Evolutionary conservation across 192 early-diverging fungal genomes (phyloP).

Genomic region (Coemansia brasiliensis): DNA sequence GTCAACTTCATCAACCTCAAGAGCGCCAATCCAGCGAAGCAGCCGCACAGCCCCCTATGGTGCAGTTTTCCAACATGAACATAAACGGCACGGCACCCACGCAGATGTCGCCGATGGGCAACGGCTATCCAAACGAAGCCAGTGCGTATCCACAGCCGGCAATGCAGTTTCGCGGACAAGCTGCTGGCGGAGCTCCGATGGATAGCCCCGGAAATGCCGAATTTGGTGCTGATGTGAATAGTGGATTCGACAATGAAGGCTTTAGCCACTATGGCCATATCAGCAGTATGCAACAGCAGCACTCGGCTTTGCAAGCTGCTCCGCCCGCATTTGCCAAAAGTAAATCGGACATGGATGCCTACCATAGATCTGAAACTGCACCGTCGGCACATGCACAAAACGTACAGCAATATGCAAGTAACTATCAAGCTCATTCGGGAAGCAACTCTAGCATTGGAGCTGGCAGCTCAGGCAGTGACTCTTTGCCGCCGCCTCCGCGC

Average conservation of each 20-base stretch:
- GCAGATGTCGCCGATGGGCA: neutral
- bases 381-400: constrained; percentile 5
- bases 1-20: constrained; percentile 10
- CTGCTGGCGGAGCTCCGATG: neutral
- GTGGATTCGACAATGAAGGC: constrained; percentile 46
- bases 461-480: constrained; percentile 21
- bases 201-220: constrained; percentile 22
- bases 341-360: constrained; percentile 12
- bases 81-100: constrained; percentile 7
- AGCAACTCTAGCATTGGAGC: constrained; percentile 38
- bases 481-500: constrained; percentile 17
- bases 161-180: constrained; percentile 1
- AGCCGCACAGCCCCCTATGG: constrained; percentile 12
- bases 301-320: constrained; percentile 1
- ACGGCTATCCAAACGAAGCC: neutral
- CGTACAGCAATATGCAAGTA: constrained; percentile 16
- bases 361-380: constrained; percentile 8
- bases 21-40: constrained; percentile 14
- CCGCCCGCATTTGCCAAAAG: constrained; percentile 13
- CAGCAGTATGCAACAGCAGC: constrained; percentile 11
- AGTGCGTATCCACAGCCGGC: constrained; percentile 46
- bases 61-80: constrained; percentile 31
- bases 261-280: constrained; percentile 42
- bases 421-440: constrained; percentile 15
- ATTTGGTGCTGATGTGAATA: constrained; percentile 41